Conservation (phyloP, 2,329 filamentous ascomycete genomes). For the Fusarium sp. region DNA sequence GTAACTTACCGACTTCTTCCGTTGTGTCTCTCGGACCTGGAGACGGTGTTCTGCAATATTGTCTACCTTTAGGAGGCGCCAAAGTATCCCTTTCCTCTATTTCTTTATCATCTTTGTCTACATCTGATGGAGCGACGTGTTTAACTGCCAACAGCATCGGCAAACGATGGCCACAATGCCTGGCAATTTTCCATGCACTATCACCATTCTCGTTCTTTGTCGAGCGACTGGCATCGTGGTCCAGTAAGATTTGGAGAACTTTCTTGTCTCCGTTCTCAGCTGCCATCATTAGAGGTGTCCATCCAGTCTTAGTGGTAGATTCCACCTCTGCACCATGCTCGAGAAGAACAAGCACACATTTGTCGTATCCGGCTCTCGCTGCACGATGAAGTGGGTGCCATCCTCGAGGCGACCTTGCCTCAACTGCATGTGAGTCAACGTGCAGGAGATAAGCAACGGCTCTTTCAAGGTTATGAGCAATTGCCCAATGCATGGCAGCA, state of each 20-base stretch:
- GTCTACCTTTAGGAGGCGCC: background rate
- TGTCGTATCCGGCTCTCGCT: constrained; percentile 6
- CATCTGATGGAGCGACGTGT: background rate
- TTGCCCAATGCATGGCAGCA: constrained; percentile 5
- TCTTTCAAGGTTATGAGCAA: constrained; percentile 9
- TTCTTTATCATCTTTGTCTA: background rate
- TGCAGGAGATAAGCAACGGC: constrained; percentile 18
- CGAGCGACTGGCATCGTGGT: background rate
- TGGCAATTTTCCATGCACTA: constrained; percentile 12
- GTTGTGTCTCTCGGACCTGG: background rate
- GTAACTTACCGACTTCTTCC: background rate
- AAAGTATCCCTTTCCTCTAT: background rate
- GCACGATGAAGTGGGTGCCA: constrained; percentile 29
- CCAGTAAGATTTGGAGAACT: constrained; percentile 4
- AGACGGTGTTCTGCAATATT: constrained; percentile 13
- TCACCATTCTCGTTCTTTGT: constrained; percentile 2
- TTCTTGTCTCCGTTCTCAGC: constrained; percentile 19
- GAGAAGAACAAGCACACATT: constrained; percentile 17
- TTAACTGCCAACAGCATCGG: background rate
- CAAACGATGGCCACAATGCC: background rate
- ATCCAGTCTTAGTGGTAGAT: constrained; percentile 18
- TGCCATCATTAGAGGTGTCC: constrained; percentile 32
- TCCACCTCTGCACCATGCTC: constrained; percentile 19
- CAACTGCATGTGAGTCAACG: constrained; percentile 5
- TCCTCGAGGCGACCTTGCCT: constrained; percentile 9